Evolutionary conservation across 257 asterid genomes (phyloP).

Genomic region (Forsythia suspensa): DNA sequence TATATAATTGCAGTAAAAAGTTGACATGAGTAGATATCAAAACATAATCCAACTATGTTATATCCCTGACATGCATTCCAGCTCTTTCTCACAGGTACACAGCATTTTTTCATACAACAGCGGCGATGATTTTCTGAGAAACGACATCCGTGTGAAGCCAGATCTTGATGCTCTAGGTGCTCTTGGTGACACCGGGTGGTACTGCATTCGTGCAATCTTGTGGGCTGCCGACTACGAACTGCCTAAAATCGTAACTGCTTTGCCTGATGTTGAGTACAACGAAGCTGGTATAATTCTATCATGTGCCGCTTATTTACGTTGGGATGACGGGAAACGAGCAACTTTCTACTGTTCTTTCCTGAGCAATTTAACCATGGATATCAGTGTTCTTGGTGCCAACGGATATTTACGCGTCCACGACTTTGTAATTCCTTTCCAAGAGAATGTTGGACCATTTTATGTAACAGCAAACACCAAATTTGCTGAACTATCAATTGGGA

Average conservation of each 20-base stretch:
- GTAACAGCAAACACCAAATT: slow-evolving; percentile 33
- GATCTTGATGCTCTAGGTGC: slow-evolving; percentile 53
- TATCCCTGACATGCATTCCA: background rate
- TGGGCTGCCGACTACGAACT: slow-evolving; percentile 37
- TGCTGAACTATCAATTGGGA: slow-evolving; percentile 32
- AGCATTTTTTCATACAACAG: slow-evolving; percentile 34
- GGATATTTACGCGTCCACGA: slow-evolving; percentile 56
- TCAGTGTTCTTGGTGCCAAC: slow-evolving; percentile 51
- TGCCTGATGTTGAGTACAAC: slow-evolving; percentile 31
- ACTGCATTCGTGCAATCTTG: slow-evolving; percentile 32
- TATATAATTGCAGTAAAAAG: background rate
- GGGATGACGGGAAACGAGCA: slow-evolving; percentile 51
- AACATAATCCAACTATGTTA: background rate
- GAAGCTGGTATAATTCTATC: slow-evolving; percentile 40
- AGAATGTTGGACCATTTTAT: slow-evolving; percentile 44
- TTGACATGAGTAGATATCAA: background rate
- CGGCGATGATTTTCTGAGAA: slow-evolving; percentile 31
- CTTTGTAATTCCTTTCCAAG: slow-evolving; percentile 56
- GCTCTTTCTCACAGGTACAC: slow-evolving; percentile 27
- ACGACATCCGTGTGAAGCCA: slow-evolving; percentile 44
- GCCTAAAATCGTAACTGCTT: slow-evolving; percentile 41
- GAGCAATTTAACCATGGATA: slow-evolving; percentile 48
- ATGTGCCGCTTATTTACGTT: slow-evolving; percentile 37
- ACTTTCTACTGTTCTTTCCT: slow-evolving; percentile 66
- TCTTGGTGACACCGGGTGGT: slow-evolving; percentile 54